These are phyloP conservation scores for Melaleuca quinquenervia DNA, from an alignment of 345 rosid species.

Conservation along the genomic window DNA sequence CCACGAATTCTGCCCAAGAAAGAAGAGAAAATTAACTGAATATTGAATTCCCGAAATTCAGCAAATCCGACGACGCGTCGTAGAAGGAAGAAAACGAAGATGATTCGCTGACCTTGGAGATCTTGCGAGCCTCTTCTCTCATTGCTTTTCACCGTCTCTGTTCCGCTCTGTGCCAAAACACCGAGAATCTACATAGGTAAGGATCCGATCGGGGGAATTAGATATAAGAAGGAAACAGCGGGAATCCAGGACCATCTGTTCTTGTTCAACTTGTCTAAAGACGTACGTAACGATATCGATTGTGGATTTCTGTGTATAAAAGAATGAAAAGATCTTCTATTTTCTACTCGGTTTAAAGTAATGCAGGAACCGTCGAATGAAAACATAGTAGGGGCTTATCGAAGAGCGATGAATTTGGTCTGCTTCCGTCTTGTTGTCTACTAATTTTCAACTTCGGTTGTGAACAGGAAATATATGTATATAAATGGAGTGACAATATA, in stretches of 20 bases:
- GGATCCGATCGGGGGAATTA: neutral
- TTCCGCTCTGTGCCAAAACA: neutral
- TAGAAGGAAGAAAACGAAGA: neutral
- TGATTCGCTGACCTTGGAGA: constrained; percentile 38
- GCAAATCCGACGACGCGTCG: neutral
- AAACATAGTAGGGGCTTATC: neutral
- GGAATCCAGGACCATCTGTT: neutral
- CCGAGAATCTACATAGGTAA: neutral
- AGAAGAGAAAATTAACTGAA: neutral
- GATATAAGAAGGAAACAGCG: neutral
- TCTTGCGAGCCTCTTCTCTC: constrained; percentile 30
- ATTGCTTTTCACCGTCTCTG: constrained; percentile 12
- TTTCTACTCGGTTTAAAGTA: neutral
- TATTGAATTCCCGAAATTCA: neutral
- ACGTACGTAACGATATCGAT: neutral
- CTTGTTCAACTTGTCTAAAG: neutral
- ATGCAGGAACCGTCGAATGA: neutral
- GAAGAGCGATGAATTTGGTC: neutral
- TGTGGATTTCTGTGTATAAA: neutral
- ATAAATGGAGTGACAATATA: neutral
- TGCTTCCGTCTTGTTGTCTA: neutral
- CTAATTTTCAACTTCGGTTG: neutral
- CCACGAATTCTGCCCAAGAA: constrained; percentile 55
- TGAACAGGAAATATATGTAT: neutral
- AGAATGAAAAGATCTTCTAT: neutral